These are phyloP conservation scores for Raphanus sativus DNA, from an alignment of 345 rosid genomes.

Conservation along the genomic window DNA sequence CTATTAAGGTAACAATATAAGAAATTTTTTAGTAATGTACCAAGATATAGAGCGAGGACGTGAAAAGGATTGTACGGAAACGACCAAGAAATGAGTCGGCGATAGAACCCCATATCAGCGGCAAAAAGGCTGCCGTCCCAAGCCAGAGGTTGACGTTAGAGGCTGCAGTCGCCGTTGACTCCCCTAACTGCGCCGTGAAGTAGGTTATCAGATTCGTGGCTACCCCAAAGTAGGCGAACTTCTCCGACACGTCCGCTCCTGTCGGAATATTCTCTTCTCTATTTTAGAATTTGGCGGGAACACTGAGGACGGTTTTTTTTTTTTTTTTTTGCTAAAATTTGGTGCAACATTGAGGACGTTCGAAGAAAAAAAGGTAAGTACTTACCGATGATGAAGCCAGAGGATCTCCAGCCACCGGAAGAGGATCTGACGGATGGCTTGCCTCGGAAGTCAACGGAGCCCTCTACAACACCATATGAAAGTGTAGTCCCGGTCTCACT, in stretches of 20 bases:
- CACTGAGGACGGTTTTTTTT: neutral
- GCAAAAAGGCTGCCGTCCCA: conserved; percentile 41
- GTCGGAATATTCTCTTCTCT: neutral
- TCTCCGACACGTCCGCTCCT: conserved; percentile 50
- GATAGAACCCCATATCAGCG: conserved; percentile 46
- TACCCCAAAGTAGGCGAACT: conserved; percentile 45
- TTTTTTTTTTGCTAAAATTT: no score
- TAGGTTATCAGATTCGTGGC: conserved; percentile 29
- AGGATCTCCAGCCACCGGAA: conserved; percentile 3
- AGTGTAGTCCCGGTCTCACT: conserved; percentile 13
- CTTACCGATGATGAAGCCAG: conserved; percentile 18
- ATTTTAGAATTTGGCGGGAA: neutral
- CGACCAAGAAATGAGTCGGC: conserved; percentile 56
- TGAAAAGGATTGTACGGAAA: conserved; percentile 43
- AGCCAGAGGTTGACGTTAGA: conserved; percentile 50
- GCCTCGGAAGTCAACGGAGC: neutral
- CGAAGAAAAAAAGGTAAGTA: neutral
- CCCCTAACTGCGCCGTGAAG: conserved; percentile 45
- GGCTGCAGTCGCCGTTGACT: conserved; percentile 50
- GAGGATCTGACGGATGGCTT: neutral
- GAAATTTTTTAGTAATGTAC: neutral
- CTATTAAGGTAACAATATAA: neutral
- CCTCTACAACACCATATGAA: neutral
- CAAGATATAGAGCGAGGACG: conserved; percentile 43
- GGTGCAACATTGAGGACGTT: neutral